phyloP scores from a whole-genome alignment of 1,139 yeast genomes.

The Lodderomyces jiufengensis region DNA sequence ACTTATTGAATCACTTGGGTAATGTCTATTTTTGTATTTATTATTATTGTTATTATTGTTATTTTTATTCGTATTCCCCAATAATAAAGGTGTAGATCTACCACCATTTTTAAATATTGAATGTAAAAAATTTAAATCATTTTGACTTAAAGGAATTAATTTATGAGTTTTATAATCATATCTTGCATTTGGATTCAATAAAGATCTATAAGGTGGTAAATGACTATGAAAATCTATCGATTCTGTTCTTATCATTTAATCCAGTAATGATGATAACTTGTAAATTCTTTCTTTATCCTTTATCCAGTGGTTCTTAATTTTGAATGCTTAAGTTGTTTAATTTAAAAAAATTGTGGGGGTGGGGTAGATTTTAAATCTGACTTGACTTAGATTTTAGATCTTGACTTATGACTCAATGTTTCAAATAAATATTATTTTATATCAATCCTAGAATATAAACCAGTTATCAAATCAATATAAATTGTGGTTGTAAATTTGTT shows the following conservation, averaged over 20 bases:
- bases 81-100: conserved; percentile 1
- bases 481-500: too few relatives aligned
- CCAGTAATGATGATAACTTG: not conserved
- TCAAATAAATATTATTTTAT: too few relatives aligned
- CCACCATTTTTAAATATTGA: conserved; percentile 10
- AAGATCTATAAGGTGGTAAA: conserved; percentile 45
- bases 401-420: too few relatives aligned
- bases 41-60: not conserved
- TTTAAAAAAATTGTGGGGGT: too few relatives aligned
- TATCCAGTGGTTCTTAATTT: too few relatives aligned
- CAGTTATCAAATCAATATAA: too few relatives aligned
- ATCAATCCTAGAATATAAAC: too few relatives aligned
- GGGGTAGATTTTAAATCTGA: too few relatives aligned
- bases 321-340: too few relatives aligned
- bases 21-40: not conserved
- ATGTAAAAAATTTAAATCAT: conserved; percentile 22
- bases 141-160: conserved; percentile 35
- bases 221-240: conserved; percentile 30
- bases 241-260: conserved; percentile 4
- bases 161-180: conserved; percentile 44
- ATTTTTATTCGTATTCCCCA: not conserved
- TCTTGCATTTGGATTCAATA: conserved; percentile 38
- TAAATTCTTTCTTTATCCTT: too few relatives aligned
- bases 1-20: too few relatives aligned
- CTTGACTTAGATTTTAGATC: too few relatives aligned